Evolutionary conservation across 1,139 yeast genomes (phyloP), one percentile per base, ranked within the genome.

Genomic region (Yamadazyma trypodendri): DNA sequence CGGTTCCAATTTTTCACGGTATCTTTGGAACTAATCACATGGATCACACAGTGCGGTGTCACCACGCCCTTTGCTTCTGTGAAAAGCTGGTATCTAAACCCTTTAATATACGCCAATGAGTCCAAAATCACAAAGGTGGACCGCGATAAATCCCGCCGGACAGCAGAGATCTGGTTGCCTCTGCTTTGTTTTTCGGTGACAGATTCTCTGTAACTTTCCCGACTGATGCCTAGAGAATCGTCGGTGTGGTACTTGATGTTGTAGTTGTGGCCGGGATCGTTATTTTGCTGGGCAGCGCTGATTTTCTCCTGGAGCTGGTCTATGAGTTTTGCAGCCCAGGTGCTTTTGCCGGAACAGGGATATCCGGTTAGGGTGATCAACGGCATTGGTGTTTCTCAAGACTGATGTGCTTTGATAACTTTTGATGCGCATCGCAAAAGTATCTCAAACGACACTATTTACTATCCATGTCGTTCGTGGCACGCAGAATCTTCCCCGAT

Each of bases 51-150:
- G 48, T 87, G 85, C 2, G 94, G 84, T 1, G 97, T 89, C 13
- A 79, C 74, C 21, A 81, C 68, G 1, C 90, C 85, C 54, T 90
- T 90, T 28, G 96, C 92, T 57, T 92, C 98, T 60, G 97, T 89
- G 59, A 80, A 89, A 39, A 92, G 68, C 60, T 92, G 99, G 60
- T 94, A 92, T 43, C 98, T 70, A 56, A 89, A 89, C 0, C 99
- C 99, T 56, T 92, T 94, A 54, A 94, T 94, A 56, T 94, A 94
- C 17, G 89, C 83, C 55, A 89, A 67, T 2, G 94, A 77, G 60
- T 92, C 98, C 40, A 92, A 70, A 15, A 92, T 79, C 2, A 92
- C 97, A 32, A 92, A 73, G 22, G 77, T 82, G 21, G 74, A 69
- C 32, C 82, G 72, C 3, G 84, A 70, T 7, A 94, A 63, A 46